phyloP scores from a whole-genome alignment of 164 flowering plant species.

The Akebia trifoliata region DNA sequence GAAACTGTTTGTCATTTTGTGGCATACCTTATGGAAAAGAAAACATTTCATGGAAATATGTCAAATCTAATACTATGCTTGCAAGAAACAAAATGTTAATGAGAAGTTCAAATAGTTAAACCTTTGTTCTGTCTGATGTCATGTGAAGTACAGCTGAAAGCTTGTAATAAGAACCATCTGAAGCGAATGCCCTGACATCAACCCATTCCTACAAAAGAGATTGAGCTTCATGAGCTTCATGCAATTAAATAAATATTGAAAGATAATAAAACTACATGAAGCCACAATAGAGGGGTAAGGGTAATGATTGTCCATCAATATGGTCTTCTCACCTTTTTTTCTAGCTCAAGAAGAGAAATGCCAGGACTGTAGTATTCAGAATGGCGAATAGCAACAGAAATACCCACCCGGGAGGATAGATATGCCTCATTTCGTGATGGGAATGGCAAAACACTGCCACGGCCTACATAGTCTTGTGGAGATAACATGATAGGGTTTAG shows the following conservation, averaged over 20 bases:
- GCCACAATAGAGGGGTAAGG: background rate
- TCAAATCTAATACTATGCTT: too few relatives aligned
- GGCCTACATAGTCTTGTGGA: conserved; percentile 75
- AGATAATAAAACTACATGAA: background rate
- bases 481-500: conserved; percentile 86
- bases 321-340: conserved; percentile 67
- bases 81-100: background rate
- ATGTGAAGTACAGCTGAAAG: conserved; percentile 75
- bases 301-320: background rate
- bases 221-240: background rate
- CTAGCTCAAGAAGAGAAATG: conserved; percentile 86
- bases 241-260: background rate
- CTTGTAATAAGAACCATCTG: conserved; percentile 86
- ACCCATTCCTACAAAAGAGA: conserved; percentile 58
- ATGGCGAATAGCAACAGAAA: conserved; percentile 64
- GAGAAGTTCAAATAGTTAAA: conserved; percentile 15
- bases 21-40: too few relatives aligned
- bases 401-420: conserved; percentile 73
- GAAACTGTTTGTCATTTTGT: too few relatives aligned
- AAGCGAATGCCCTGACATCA: conserved; percentile 71
- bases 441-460: conserved; percentile 49
- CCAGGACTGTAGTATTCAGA: conserved; percentile 83
- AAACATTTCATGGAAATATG: too few relatives aligned
- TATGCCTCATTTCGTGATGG: conserved; percentile 66
- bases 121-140: conserved; percentile 99